These are phyloP conservation scores for Zasmidium angulare DNA, from an alignment of 2,329 filamentous ascomycete genomes.

Conservation along the genomic window DNA sequence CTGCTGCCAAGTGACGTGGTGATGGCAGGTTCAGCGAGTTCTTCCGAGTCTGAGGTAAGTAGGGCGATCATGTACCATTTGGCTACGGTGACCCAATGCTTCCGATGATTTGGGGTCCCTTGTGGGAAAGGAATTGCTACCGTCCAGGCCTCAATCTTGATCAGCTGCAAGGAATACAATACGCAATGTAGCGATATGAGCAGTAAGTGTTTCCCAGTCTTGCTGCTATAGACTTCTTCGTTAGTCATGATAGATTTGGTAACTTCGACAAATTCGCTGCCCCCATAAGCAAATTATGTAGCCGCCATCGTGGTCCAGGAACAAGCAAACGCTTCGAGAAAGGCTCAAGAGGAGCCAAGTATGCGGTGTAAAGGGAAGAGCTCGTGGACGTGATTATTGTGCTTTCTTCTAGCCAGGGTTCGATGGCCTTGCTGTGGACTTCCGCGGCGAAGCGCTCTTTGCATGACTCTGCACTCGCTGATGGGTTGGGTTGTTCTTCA, in stretches of 20 bases:
- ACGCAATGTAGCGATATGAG: not conserved
- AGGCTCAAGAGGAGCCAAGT: slow-evolving; percentile 19
- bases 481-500: slow-evolving; percentile 13
- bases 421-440: not conserved
- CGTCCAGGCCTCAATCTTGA: not conserved
- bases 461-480: slow-evolving; percentile 6
- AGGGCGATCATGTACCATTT: not conserved
- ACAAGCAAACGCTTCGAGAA: slow-evolving; percentile 19
- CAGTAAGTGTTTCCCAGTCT: not conserved
- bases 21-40: not conserved
- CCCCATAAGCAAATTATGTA: not conserved
- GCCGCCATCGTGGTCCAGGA: not conserved
- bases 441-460: slow-evolving; percentile 14
- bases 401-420: not conserved
- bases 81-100: too few species aligned
- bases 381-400: not conserved
- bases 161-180: not conserved
- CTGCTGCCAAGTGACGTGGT: not conserved
- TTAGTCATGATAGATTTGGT: slow-evolving; percentile 2
- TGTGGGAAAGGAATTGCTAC: too few species aligned
- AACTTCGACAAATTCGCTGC: slow-evolving; percentile 1
- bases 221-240: not conserved
- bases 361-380: slow-evolving; percentile 2
- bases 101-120: too few species aligned
- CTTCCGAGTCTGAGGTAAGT: not conserved